Base-by-base conservation (phyloP, 108 stramenopile species). In the Nannochloropsis salina region DNA sequence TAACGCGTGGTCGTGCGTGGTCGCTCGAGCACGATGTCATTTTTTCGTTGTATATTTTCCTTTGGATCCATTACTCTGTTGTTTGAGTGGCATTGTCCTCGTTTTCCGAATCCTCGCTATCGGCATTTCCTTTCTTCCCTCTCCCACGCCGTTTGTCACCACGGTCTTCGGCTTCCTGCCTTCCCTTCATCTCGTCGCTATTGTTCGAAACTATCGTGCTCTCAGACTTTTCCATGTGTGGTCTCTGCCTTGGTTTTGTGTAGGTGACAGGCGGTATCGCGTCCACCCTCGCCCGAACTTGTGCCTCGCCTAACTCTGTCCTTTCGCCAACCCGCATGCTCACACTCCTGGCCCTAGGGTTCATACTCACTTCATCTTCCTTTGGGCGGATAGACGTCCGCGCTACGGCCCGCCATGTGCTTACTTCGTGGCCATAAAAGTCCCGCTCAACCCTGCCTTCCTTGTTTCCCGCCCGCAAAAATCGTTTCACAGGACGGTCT, bases 311-410 rank as follows among this genome's bases (percentile, higher is more conserved):
- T 2, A 74, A 74, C 20, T 41, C 86, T 43, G 86, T 86, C 9
- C 86, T 45, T 61, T 83, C 86, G 42, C 83, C 87, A 18, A 87
- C 87, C 45, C 87, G 42, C 80, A 87, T 61, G 6, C 80, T 83
- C n/a, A 87, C 87, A 21, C 87, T 87, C 44, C 87, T 80, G 40
- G 87, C 87, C 44, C 87, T 12, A 18, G 87, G 83, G 79, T 87
- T 87, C 22, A 80, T 43, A 31, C 42, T 83, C 22, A 87, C 83
- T 44, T 87, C 87, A n/a, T 44, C 87, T 80, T 87, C 83, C 2
- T 44, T 42, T 8, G 87, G 79, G 45, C 80, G 21, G 41, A 87
- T 44, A 41, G 87, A 79, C 41, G 83, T 81, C 44, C 87, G 80
- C 44, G 74, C 42, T 11, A 87, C 80, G 4, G 83, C 79, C 9